phyloP scores from a whole-genome alignment of 345 rosid species.

The Bruguiera sexangula region DNA sequence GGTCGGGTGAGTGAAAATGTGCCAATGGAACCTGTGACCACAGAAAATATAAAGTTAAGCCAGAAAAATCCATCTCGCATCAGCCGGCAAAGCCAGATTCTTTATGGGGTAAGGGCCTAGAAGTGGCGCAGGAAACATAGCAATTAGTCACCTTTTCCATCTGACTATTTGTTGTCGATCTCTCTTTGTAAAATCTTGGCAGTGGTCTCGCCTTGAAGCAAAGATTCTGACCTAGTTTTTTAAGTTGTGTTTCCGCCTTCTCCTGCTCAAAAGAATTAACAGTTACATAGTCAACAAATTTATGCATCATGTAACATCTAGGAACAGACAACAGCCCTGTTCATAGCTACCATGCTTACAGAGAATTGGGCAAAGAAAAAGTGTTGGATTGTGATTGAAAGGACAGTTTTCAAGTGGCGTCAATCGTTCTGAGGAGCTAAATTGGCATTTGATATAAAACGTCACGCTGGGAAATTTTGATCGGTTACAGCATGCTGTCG shows the following conservation, averaged over 20 bases:
- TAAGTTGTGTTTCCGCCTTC: conserved; percentile 63
- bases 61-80: too few species aligned
- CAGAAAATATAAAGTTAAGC: too few species aligned
- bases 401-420: too few species aligned
- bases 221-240: conserved; percentile 53
- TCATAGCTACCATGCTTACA: background rate
- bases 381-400: too few species aligned
- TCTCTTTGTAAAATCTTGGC: conserved; percentile 76
- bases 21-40: conserved; percentile 29
- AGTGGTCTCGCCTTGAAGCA: conserved; percentile 96
- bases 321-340: background rate
- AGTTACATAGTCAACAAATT: background rate
- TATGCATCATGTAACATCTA: background rate
- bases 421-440: too few species aligned
- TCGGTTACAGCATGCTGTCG: background rate
- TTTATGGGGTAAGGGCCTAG: background rate
- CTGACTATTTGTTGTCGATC: conserved; percentile 35
- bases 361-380: too few species aligned
- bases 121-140: background rate
- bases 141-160: conserved; percentile 41
- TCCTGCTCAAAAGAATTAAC: conserved; percentile 38
- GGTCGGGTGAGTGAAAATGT: conserved; percentile 25
- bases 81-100: too few species aligned
- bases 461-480: too few species aligned
- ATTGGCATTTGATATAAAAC: too few species aligned